These are phyloP conservation scores for Xylariaceae sp. DNA, from an alignment of 2,329 filamentous ascomycete species.

Conservation along the genomic window DNA sequence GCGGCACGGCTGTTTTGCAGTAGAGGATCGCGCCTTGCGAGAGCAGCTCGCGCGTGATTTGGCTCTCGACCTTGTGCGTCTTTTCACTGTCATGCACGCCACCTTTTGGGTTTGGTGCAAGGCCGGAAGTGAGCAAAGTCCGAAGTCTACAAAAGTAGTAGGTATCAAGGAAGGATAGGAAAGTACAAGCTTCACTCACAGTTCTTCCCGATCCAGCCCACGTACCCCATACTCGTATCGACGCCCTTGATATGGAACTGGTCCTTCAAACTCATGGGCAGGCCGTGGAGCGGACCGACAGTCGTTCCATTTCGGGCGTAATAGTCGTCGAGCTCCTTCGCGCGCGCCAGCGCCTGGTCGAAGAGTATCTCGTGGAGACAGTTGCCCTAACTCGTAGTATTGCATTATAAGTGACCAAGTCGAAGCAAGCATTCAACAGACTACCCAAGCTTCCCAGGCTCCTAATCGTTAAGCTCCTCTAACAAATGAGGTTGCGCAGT, in stretches of 20 bases:
- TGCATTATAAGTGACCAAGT: no score
- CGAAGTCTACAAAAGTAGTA: no score
- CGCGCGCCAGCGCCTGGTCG: constrained; percentile 25
- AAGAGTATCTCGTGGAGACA: constrained; percentile 29
- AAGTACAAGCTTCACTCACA: constrained; percentile 1
- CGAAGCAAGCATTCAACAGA: no score
- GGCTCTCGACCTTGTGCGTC: constrained; percentile 9
- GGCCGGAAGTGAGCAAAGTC: no score
- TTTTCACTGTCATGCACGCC: constrained; percentile 30
- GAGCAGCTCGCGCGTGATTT: constrained; percentile 15
- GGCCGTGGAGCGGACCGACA: constrained; percentile 35
- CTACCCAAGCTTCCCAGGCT: no score
- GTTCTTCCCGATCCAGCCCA: constrained; percentile 31
- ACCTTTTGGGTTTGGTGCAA: constrained; percentile 6
- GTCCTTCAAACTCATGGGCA: constrained; percentile 25
- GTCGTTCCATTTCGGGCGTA: constrained; percentile 32
- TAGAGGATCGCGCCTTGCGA: constrained; percentile 38
- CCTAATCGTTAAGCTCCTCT: no score
- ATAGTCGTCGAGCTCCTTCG: constrained; percentile 37
- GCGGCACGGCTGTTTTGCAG: constrained; percentile 48
- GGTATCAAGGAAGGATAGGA: neutral
- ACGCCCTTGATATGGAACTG: constrained; percentile 23
- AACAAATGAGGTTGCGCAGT: no score
- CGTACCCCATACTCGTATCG: constrained; percentile 23
- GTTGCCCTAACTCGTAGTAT: constrained; percentile 21